phyloP scores from a whole-genome alignment of 352 stramenopile genomes.

The Pythium dissimile region DNA sequence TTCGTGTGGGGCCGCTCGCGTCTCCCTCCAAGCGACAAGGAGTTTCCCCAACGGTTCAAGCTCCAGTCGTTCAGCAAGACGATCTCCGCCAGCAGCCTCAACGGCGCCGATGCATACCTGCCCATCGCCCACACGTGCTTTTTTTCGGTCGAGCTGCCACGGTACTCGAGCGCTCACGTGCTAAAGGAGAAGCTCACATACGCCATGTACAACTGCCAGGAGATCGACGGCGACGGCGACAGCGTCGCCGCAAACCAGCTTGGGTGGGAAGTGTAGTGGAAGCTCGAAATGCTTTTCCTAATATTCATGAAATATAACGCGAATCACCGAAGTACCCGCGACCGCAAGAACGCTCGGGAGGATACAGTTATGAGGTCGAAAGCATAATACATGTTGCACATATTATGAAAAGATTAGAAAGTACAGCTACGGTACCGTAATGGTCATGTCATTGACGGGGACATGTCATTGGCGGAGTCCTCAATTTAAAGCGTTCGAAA shows the following conservation, averaged over 20 bases:
- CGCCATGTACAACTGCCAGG: constrained; percentile 92
- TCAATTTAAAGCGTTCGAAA: no score
- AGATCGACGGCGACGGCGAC: constrained; percentile 89
- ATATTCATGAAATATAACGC: constrained; percentile 3
- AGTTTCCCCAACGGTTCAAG: constrained; percentile 92
- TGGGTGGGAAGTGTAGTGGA: constrained; percentile 66
- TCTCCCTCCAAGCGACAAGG: constrained; percentile 68
- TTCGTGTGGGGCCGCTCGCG: constrained; percentile 92
- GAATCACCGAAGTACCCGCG: background rate
- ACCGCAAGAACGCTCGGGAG: no score
- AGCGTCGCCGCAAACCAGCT: constrained; percentile 78
- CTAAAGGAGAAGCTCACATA: constrained; percentile 83
- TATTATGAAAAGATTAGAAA: background rate
- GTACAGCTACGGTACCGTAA: no score
- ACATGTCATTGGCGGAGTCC: no score
- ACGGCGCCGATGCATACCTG: constrained; percentile 81
- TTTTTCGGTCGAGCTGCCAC: constrained; percentile 94
- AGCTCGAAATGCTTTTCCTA: background rate
- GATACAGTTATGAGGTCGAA: no score
- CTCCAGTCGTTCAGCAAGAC: constrained; percentile 83
- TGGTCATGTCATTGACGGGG: no score
- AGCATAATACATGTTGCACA: constrained; percentile 1
- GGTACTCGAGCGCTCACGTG: constrained; percentile 88
- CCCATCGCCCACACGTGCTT: constrained; percentile 99
- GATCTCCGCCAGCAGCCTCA: background rate